Evolutionary conservation across 805 yeast genomes (phyloP).

Genomic region (Kregervanrija fluxuum): DNA sequence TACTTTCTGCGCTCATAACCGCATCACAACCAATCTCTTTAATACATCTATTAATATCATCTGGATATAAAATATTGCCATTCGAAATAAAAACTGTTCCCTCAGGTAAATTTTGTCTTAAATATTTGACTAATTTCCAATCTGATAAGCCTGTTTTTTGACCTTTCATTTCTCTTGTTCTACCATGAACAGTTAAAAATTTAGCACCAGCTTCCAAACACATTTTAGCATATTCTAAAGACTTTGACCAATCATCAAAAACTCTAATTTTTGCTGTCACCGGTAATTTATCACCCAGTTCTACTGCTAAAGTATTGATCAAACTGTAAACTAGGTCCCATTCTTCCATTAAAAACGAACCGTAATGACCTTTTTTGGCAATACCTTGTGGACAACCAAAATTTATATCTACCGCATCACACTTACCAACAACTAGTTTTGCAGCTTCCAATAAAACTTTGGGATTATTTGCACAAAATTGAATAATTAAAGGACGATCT

Average conservation of each 20-base stretch:
- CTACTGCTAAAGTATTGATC: conserved; percentile 65
- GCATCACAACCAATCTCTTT: conserved; percentile 69
- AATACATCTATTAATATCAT: conserved; percentile 68
- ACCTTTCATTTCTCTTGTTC: conserved; percentile 97
- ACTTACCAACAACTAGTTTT: conserved; percentile 62
- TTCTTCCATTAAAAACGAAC: conserved; percentile 94
- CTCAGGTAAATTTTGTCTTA: conserved; percentile 68
- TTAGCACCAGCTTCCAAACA: conserved; percentile 92
- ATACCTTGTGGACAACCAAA: conserved; percentile 98
- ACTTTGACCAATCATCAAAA: conserved; percentile 75
- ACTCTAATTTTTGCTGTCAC: conserved; percentile 95
- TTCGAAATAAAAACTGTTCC: conserved; percentile 90
- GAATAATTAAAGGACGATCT: conserved; percentile 88
- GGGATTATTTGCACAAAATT: conserved; percentile 95
- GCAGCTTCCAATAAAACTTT: conserved; percentile 81
- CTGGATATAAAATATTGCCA: conserved; percentile 89
- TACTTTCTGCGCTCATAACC: conserved; percentile 97
- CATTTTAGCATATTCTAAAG: conserved; percentile 81
- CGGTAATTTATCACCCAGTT: conserved; percentile 57
- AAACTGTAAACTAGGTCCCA: conserved; percentile 77
- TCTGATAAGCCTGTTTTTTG: conserved; percentile 94
- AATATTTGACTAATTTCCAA: conserved; percentile 70
- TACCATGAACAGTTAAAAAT: conserved; percentile 88
- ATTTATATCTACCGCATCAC: conserved; percentile 95
- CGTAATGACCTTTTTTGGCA: conserved; percentile 91